Conservation (phyloP, 768 basidiomycete genomes). For the Tephrocybe sp. region DNA sequence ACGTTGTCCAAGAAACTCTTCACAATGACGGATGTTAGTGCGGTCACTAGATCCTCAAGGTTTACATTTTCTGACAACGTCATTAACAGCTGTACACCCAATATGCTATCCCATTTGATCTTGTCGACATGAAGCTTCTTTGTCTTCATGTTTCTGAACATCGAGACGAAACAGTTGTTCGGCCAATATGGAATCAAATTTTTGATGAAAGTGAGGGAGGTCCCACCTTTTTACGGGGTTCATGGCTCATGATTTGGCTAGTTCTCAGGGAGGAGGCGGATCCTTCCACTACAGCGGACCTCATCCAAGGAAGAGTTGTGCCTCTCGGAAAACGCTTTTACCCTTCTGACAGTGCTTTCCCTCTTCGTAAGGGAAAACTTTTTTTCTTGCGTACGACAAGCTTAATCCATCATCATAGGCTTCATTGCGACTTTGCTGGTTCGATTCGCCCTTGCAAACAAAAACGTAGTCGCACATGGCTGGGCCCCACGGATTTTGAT, state of each 20-base stretch:
- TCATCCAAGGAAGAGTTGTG: conserved; percentile 60
- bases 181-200: conserved; percentile 86
- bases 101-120: conserved; percentile 84
- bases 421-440: conserved; percentile 75
- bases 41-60: neutral
- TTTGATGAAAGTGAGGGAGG: conserved; percentile 66
- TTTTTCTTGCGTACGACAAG: conserved; percentile 2
- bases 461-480: conserved; percentile 58
- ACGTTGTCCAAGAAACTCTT: conserved; percentile 60
- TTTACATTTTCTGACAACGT: conserved; percentile 9
- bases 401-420: conserved; percentile 43
- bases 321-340: conserved; percentile 83
- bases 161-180: conserved; percentile 75
- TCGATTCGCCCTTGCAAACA: conserved; percentile 64
- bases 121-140: conserved; percentile 80
- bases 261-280: conserved; percentile 59
- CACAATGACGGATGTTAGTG: conserved; percentile 76
- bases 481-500: conserved; percentile 81
- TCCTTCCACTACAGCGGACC: conserved; percentile 51
- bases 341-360: conserved; percentile 89
- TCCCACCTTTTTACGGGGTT: neutral
- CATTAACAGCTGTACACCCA: conserved; percentile 72
- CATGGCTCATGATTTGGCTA: conserved; percentile 25
- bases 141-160: conserved; percentile 95
- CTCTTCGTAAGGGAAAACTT: conserved; percentile 60